phyloP scores from a whole-genome alignment of 257 asterid genomes.

The Przewalskia tangutica region DNA sequence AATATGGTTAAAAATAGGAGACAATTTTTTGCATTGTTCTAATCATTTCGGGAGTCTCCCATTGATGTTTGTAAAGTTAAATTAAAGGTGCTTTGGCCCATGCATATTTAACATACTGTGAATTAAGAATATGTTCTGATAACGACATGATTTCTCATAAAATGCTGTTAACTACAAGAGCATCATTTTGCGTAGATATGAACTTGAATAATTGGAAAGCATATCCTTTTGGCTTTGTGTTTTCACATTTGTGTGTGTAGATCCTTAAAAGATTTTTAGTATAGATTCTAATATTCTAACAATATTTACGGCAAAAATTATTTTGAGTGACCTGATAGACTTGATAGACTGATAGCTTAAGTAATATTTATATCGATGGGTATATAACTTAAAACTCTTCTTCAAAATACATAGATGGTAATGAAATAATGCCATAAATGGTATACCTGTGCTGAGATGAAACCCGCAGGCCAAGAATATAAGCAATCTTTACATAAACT shows the following conservation, averaged over 20 bases:
- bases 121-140: slow-evolving; percentile 2
- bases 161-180: background rate
- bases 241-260: background rate
- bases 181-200: background rate
- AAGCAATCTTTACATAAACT: slow-evolving; percentile 51
- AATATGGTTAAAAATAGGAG: background rate
- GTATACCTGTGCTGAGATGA: slow-evolving; percentile 60
- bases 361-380: background rate
- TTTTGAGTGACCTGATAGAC: background rate
- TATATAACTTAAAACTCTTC: background rate
- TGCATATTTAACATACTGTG: background rate
- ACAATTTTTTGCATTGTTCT: background rate
- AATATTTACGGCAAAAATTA: background rate
- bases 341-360: background rate
- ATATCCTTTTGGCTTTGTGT: background rate
- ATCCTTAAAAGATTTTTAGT: background rate
- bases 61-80: background rate
- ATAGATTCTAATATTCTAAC: background rate
- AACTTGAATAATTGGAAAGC: background rate
- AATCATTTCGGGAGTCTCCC: background rate
- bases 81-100: background rate
- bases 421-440: background rate
- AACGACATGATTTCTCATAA: background rate
- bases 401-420: background rate
- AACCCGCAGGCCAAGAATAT: slow-evolving; percentile 70